phyloP scores from a whole-genome alignment of 352 stramenopile species.

The Plasmopara viticola region DNA sequence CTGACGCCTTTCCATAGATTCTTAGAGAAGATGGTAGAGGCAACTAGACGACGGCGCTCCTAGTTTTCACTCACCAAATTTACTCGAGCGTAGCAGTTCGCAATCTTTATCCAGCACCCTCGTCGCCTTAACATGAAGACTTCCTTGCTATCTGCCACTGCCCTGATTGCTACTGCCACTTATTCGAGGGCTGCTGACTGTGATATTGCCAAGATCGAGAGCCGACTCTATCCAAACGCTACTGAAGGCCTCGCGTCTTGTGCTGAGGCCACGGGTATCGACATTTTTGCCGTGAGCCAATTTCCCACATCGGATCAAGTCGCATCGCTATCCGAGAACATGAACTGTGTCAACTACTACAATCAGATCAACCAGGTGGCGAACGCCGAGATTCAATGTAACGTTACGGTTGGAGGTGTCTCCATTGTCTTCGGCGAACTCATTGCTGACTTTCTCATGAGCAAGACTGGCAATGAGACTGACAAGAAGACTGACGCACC shows the following conservation, averaged over 20 bases:
- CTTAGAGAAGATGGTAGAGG: conserved; percentile 8
- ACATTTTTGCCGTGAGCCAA: conserved; percentile 41
- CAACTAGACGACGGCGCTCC: neutral
- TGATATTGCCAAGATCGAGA: conserved; percentile 46
- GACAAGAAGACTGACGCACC: conserved; percentile 21
- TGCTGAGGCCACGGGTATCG: conserved; percentile 37
- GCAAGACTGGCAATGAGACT: conserved; percentile 58
- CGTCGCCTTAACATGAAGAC: conserved; percentile 24
- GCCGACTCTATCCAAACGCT: conserved; percentile 48
- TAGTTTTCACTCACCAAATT: conserved; percentile 19
- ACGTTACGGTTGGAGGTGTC: conserved; percentile 38
- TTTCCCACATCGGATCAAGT: conserved; percentile 57
- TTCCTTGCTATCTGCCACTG: conserved; percentile 14
- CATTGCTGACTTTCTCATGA: conserved; percentile 49
- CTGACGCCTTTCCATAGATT: neutral
- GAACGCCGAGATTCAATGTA: conserved; percentile 57
- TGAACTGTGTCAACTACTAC: conserved; percentile 55
- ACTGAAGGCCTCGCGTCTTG: conserved; percentile 41
- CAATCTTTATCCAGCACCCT: conserved; percentile 1
- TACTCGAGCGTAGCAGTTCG: conserved; percentile 18
- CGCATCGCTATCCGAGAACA: conserved; percentile 41
- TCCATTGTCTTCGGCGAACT: conserved; percentile 43
- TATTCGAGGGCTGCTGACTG: conserved; percentile 32
- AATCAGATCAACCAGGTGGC: conserved; percentile 71
- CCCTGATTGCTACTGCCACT: conserved; percentile 17